Base-by-base conservation (phyloP, 1,139 yeast genomes). In the Ogataea hybrid region DNA sequence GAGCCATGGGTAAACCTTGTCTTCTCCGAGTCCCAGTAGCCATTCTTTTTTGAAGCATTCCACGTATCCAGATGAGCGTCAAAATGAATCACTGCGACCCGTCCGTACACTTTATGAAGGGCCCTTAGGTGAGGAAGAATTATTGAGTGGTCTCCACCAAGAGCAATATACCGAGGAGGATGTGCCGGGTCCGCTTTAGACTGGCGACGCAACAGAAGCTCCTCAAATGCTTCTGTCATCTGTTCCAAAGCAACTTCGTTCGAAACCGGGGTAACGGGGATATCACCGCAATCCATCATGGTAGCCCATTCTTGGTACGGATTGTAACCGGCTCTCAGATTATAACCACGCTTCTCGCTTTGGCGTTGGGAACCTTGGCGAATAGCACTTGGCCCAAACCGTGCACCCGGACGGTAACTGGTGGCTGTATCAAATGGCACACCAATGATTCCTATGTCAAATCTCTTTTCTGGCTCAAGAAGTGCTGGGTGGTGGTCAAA, bases 61-160 rank as follows among this genome's bases (percentile, higher is more conserved):
- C 79, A 75, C 5, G 79, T 75, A 55, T 75, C 80, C 27, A 75
- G 65, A 53, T 75, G 80, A 31, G 77, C 69, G 51, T 75, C 80
- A 47, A 75, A 74, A 50, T 75, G 80, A 23, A 75, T 57, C 6
- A 75, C 75, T 3, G 69, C 61, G 16, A 71, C 45, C 35, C 64
- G 56, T 1, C 75, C 75, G 38, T 58, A 63, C 28, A 61, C 54
- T 48, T 74, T 77, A 47, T 65, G 68, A 2, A 70, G 71, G 3
- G 76, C 65, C 48, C 63, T 66, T 21, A 75, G 54, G 1, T 71
- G 64, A 71, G 72, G 69, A 21, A 75, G 63, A 2, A 77, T 65
- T 28, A 75, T 60, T 6, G 79, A 73, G 49, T 75, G 80, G 51
- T 75, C 80, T 6, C 80, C 80, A 1, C 80, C 80, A 53, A 75